A percentile compares a stretch with the other conserved stretches of the same genome.
phyloP scores from a whole-genome alignment of 352 stramenopile species.

The Aphanomyces invadans region DNA sequence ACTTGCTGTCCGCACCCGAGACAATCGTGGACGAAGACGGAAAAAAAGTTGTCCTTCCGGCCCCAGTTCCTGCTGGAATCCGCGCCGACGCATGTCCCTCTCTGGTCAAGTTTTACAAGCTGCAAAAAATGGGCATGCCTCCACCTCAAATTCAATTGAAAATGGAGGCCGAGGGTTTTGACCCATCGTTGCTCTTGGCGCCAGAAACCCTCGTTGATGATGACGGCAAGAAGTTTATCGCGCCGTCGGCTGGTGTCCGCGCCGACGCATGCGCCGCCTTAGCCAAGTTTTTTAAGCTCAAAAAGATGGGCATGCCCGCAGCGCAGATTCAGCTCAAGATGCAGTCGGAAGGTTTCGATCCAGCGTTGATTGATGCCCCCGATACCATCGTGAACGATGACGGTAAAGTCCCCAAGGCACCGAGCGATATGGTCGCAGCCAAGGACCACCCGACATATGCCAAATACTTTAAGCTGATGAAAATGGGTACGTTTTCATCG shows the following conservation, averaged over 20 bases:
- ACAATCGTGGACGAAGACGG: constrained; percentile 46
- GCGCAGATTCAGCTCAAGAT: constrained; percentile 94
- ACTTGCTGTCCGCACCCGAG: constrained; percentile 34
- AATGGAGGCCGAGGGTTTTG: constrained; percentile 57
- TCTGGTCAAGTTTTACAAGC: constrained; percentile 28
- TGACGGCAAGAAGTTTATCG: constrained; percentile 2
- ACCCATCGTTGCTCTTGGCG: too few relatives aligned
- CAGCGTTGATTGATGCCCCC: constrained; percentile 52
- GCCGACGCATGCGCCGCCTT: constrained; percentile 28
- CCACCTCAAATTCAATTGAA: constrained; percentile 87
- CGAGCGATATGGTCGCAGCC: constrained; percentile 31
- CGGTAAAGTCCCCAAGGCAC: constrained; percentile 42
- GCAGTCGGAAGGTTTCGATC: constrained; percentile 87
- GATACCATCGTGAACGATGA: constrained; percentile 48
- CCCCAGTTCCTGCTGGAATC: not conserved
- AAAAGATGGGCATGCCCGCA: constrained; percentile 91
- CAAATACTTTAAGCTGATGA: constrained; percentile 80
- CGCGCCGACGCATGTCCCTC: constrained; percentile 27
- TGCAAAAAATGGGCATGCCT: constrained; percentile 68
- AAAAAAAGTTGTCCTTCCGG: constrained; percentile 27
- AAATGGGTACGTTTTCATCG: constrained; percentile 71
- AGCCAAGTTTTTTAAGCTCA: constrained; percentile 94
- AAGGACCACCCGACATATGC: constrained; percentile 86
- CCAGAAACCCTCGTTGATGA: too few relatives aligned
- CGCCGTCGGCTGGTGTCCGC: not conserved